phyloP scores from a whole-genome alignment of 1,139 yeast genomes.

The Hemisphaericaspora subhashii region DNA sequence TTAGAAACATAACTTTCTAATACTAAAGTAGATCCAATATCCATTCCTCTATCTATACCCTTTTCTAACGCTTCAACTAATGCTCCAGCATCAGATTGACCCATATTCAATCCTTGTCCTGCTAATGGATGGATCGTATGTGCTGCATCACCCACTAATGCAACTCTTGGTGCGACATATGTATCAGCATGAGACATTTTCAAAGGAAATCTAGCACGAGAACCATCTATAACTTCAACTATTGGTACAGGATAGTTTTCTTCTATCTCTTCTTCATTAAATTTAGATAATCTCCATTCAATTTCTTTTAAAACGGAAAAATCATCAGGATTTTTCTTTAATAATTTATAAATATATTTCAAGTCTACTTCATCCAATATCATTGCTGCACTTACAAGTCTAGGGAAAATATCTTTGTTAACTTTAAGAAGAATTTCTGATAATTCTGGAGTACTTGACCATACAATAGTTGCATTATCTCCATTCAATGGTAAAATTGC shows the following conservation, averaged over 20 bases:
- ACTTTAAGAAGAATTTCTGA: constrained; percentile 62
- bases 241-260: constrained; percentile 67
- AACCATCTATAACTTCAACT: constrained; percentile 57
- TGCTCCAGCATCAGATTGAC: constrained; percentile 87
- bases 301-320: constrained; percentile 61
- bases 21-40: constrained; percentile 80
- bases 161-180: constrained; percentile 80
- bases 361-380: constrained; percentile 55
- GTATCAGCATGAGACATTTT: constrained; percentile 88
- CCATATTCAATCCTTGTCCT: constrained; percentile 98
- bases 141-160: constrained; percentile 96
- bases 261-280: constrained; percentile 44
- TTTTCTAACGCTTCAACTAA: constrained; percentile 67
- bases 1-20: constrained; percentile 84
- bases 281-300: constrained; percentile 64
- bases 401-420: constrained; percentile 61
- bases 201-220: constrained; percentile 88
- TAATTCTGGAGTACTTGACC: constrained; percentile 84
- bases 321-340: constrained; percentile 40
- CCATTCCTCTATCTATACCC: constrained; percentile 78
- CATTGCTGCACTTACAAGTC: constrained; percentile 83
- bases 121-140: constrained; percentile 97
- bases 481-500: constrained; percentile 89
- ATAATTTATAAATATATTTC: constrained; percentile 35
- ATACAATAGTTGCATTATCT: constrained; percentile 83